Evolutionary conservation across 2,329 filamentous ascomycete species (phyloP), one percentile per base, ranked within the genome.

Genomic region (Pseudopyricularia cyperi): DNA sequence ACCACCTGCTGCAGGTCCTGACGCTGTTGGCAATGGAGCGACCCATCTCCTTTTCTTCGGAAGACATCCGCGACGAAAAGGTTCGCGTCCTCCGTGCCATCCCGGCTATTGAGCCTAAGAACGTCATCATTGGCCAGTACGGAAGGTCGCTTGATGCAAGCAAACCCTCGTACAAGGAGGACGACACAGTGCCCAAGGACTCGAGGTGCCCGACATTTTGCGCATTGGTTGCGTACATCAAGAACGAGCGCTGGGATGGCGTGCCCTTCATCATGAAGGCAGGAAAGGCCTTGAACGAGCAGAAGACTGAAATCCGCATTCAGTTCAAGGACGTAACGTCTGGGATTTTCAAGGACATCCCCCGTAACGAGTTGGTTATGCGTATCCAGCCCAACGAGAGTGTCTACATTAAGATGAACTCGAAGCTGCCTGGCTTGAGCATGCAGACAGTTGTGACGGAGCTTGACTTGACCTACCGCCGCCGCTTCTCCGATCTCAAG

Each of bases 321-420:
- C 93, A 98, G 70, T 98, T 96, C 83, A 95, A 95, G 78, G 93
- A 98, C 66, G 93, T 98, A 58, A 97, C 93, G 22, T 96, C 90
- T 48, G 93, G 94, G 60, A 98, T 98, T 71, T 98, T 98, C 77
- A 97, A 97, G 80, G 91, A 98, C 68, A 98, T 98, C 65, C 94
- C 93, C 55, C 86, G 94, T 60, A 98, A 98, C 75, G 93, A 98
- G 74, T 85, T 98, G 59, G 93, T 98, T 63, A 96, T 98, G 75
- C 90, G 93, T 60, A 95, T 98, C 58, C 93, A 98, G 76, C 93
- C 93, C 62, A 98, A 98, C 74, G 93, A 98, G 79, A 95, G 88
- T 66, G 90, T 98, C 60, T 98, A 98, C 75, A 95, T 97, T 71
- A 98, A 98, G 83, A 98, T 98, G 93, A 98, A 98, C 84, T 97